A percentile compares a stretch with the other conserved stretches of the same genome.
phyloP scores from a whole-genome alignment of 331 rosid species.

The Saraca asoca region DNA sequence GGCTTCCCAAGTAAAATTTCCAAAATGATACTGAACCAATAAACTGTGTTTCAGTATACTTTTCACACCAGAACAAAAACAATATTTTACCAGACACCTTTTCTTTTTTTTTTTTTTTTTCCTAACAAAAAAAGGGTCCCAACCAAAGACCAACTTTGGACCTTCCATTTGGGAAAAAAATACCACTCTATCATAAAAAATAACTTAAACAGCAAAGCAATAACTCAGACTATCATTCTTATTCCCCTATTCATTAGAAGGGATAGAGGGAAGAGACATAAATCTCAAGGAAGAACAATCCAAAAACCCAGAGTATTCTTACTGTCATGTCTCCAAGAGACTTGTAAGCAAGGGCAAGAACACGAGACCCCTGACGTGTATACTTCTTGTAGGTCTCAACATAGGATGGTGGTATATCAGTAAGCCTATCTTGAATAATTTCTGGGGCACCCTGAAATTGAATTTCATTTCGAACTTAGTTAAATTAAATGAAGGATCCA shows the following conservation, averaged over 20 bases:
- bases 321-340: slow-evolving; percentile 96
- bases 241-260: slow-evolving; percentile 9
- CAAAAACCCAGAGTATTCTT: slow-evolving; percentile 41
- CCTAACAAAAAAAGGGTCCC: slow-evolving; percentile 4
- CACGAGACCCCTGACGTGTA: slow-evolving; percentile 99
- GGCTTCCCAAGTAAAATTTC: background rate
- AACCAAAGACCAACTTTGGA: slow-evolving; percentile 12
- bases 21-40: background rate
- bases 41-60: background rate
- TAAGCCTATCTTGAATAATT: slow-evolving; percentile 88
- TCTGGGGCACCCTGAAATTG: slow-evolving; percentile 96
- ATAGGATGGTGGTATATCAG: slow-evolving; percentile 72
- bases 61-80: background rate
- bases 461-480: slow-evolving; percentile 19
- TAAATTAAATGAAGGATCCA: slow-evolving; percentile 1
- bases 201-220: slow-evolving; percentile 12
- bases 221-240: background rate
- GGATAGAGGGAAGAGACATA: background rate
- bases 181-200: background rate
- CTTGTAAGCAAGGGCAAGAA: slow-evolving; percentile 94
- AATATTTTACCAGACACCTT: background rate
- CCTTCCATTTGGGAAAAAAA: background rate
- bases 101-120: no score
- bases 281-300: background rate
- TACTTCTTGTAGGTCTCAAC: slow-evolving; percentile 83